Percentiles rank a stretch among this genome's conserved stretches.
phyloP scores from a whole-genome alignment of 83 land plant genomes.

The Diphasiastrum complanatum region DNA sequence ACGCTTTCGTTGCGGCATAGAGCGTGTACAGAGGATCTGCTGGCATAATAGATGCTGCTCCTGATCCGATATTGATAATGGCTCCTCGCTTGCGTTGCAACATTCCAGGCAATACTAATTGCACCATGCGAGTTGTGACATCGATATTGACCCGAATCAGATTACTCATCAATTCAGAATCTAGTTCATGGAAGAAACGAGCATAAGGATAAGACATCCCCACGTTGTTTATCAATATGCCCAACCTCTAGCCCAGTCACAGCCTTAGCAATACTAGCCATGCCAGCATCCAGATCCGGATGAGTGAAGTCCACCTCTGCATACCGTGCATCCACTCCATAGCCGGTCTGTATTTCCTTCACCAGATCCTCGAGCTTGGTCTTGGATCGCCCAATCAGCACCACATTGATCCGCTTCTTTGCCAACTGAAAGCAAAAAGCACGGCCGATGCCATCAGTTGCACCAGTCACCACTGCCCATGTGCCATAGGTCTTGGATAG shows the following conservation, averaged over 20 bases:
- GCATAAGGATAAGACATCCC: constrained; percentile 26
- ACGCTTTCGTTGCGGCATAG: constrained; percentile 36
- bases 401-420: constrained; percentile 16
- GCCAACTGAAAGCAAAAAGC: constrained; percentile 17
- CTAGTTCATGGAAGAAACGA: constrained; percentile 24
- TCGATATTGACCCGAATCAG: constrained; percentile 22
- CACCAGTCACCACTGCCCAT: constrained; percentile 25
- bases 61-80: constrained; percentile 31
- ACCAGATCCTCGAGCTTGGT: constrained; percentile 21
- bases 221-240: constrained; percentile 32
- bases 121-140: constrained; percentile 23
- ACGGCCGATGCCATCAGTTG: constrained; percentile 24
- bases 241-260: no score
- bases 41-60: constrained; percentile 29
- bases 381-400: constrained; percentile 18
- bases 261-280: constrained; percentile 2
- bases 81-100: constrained; percentile 29
- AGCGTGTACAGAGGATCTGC: constrained; percentile 32
- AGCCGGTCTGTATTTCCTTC: constrained; percentile 13
- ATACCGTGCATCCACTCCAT: constrained; percentile 13
- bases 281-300: constrained; percentile 17
- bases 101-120: constrained; percentile 28
- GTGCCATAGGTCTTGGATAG: no score
- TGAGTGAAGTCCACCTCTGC: constrained; percentile 23
- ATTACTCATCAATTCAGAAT: constrained; percentile 14